Percentiles rank a stretch among this genome's conserved stretches.
Conservation (phyloP, 108 stramenopile species). For the Skeletonema marinoi region DNA sequence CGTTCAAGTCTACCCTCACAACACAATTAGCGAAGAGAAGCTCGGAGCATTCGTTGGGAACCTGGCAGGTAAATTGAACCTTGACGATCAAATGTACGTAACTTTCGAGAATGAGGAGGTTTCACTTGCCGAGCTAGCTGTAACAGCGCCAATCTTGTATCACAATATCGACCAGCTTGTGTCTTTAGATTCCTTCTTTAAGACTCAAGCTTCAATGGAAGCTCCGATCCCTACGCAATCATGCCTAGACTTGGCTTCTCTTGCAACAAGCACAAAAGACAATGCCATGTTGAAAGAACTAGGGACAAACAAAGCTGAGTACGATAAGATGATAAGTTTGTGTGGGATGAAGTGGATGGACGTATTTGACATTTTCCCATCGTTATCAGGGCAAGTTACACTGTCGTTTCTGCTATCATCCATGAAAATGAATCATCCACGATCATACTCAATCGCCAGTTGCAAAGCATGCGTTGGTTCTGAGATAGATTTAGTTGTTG, state of each 20-base stretch:
- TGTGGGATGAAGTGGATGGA: not conserved
- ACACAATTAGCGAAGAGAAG: not conserved
- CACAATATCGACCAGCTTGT: slow-evolving; percentile 2
- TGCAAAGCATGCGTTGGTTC: slow-evolving; percentile 6
- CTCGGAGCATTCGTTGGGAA: slow-evolving; percentile 5
- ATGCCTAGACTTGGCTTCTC: not conserved
- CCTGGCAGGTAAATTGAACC: not conserved
- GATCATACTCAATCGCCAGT: slow-evolving; percentile 16
- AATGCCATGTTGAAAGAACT: not conserved
- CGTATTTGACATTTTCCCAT: not conserved
- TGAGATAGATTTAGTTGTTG: slow-evolving; percentile 15
- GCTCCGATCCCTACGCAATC: not conserved
- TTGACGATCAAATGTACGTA: slow-evolving; percentile 12
- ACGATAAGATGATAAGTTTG: not conserved
- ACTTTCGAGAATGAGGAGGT: slow-evolving; percentile 3
- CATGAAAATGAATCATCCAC: slow-evolving; percentile 7
- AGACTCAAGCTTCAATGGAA: not conserved
- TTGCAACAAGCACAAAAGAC: not conserved
- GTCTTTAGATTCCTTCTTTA: not conserved
- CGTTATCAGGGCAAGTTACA: not conserved
- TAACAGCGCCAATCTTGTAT: slow-evolving; percentile 3
- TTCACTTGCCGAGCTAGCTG: not conserved
- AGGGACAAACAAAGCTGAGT: not conserved
- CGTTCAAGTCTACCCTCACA: slow-evolving; percentile 7
- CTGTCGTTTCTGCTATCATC: slow-evolving; percentile 3